Conservation (phyloP, 1,284 basidiomycete genomes). For the Malassezia arunalokei region DNA sequence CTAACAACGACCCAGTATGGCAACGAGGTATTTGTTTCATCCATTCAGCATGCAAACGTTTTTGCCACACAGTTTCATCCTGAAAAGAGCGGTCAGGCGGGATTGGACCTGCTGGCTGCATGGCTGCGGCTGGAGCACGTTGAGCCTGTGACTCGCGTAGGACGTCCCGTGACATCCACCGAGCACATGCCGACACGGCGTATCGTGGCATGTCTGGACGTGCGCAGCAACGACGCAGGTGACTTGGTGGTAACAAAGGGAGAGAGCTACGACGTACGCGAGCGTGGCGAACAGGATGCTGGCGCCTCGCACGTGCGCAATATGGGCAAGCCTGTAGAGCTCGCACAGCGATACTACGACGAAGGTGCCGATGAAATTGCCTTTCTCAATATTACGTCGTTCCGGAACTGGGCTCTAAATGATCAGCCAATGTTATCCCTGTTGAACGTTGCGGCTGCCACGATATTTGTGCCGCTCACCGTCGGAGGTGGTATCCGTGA, state of each 20-base stretch:
- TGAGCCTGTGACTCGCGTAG: not conserved
- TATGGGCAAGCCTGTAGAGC: slow-evolving; percentile 89
- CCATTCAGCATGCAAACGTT: slow-evolving; percentile 70
- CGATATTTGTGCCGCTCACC: slow-evolving; percentile 92
- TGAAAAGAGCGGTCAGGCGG: slow-evolving; percentile 89
- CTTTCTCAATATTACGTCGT: slow-evolving; percentile 97
- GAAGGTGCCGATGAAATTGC: slow-evolving; percentile 92
- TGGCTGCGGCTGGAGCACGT: slow-evolving; percentile 56
- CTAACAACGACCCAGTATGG: slow-evolving; percentile 87
- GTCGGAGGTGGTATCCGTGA: slow-evolving; percentile 98
- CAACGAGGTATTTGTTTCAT: slow-evolving; percentile 77
- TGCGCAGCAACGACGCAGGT: slow-evolving; percentile 86
- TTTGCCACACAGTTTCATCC: slow-evolving; percentile 97
- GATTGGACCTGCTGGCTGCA: slow-evolving; percentile 64
- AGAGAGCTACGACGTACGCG: slow-evolving; percentile 96
- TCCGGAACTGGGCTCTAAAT: slow-evolving; percentile 82
- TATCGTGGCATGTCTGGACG: slow-evolving; percentile 94
- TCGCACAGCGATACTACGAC: slow-evolving; percentile 73
- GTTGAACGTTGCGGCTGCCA: slow-evolving; percentile 74
- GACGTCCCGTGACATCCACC: slow-evolving; percentile 46
- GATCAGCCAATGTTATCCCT: slow-evolving; percentile 98
- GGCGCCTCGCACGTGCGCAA: slow-evolving; percentile 63
- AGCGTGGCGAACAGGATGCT: slow-evolving; percentile 46
- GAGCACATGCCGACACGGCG: slow-evolving; percentile 57
- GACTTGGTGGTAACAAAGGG: slow-evolving; percentile 99